phyloP scores from a whole-genome alignment of 257 asterid species.

The Coffea canephora region DNA sequence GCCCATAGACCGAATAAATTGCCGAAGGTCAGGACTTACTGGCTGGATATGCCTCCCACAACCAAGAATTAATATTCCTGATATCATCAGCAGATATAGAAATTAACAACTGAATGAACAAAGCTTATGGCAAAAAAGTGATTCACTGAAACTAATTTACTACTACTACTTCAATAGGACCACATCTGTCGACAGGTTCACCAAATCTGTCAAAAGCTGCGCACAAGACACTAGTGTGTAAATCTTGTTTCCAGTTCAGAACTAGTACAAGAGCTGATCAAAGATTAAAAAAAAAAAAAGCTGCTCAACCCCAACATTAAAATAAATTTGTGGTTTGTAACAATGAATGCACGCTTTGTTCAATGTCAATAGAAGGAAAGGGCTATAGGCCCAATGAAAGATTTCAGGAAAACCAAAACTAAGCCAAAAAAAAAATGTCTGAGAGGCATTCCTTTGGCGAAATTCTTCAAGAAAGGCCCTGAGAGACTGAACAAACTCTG shows the following conservation, averaged over 20 bases:
- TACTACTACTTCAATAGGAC: neutral
- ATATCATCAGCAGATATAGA: slow-evolving; percentile 11
- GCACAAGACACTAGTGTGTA: neutral
- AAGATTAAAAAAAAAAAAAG: too few relatives aligned
- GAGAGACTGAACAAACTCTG: slow-evolving; percentile 75
- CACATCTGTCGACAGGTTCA: neutral
- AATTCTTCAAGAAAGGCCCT: slow-evolving; percentile 80
- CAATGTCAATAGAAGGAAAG: neutral
- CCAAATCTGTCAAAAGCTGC: neutral
- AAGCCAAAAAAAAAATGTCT: neutral
- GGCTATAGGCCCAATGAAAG: neutral
- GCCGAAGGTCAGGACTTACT: slow-evolving; percentile 66
- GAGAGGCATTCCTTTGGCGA: slow-evolving; percentile 52
- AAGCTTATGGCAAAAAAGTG: slow-evolving; percentile 1
- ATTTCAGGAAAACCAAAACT: neutral
- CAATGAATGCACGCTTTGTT: too few relatives aligned
- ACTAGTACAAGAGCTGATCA: too few relatives aligned
- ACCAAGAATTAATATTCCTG: slow-evolving; percentile 83
- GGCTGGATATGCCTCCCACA: slow-evolving; percentile 84
- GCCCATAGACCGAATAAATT: slow-evolving; percentile 81
- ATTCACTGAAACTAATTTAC: neutral
- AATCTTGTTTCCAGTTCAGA: neutral
- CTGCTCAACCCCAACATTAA: too few relatives aligned
- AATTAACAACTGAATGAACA: slow-evolving; percentile 15
- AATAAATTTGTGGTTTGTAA: too few relatives aligned